These are phyloP conservation scores for Stephania cephalantha DNA, from an alignment of 164 flowering plant genomes.

Conservation along the genomic window DNA sequence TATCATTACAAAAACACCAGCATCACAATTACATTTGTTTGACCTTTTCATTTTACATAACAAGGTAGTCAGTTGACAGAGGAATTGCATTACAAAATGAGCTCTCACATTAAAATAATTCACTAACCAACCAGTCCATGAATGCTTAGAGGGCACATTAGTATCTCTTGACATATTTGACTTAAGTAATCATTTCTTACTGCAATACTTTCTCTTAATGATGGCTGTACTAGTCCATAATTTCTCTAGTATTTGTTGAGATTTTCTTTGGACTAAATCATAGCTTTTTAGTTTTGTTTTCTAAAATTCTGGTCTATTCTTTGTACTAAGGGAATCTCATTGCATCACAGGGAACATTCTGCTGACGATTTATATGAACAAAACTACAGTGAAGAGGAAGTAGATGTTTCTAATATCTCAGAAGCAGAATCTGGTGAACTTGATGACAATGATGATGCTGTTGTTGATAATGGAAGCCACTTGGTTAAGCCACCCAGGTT, in stretches of 20 bases:
- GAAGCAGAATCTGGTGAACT: conserved; percentile 23
- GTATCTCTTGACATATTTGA: neutral
- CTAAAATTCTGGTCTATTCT: neutral
- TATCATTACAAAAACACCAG: no score
- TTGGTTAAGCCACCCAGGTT: conserved; percentile 35
- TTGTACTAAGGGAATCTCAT: neutral
- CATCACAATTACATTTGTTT: no score
- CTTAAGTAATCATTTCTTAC: no score
- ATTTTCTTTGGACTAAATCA: neutral
- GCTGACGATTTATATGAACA: conserved; percentile 17
- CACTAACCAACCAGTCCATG: neutral
- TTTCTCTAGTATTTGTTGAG: neutral
- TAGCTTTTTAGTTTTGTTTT: neutral
- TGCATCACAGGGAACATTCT: conserved; percentile 31
- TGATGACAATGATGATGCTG: neutral
- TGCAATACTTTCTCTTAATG: neutral
- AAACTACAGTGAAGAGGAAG: conserved; percentile 14
- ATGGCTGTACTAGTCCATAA: neutral
- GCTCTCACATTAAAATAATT: neutral
- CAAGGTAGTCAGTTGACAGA: no score
- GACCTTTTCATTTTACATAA: no score
- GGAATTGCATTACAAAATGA: neutral
- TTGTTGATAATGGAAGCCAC: conserved; percentile 14
- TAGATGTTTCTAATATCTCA: conserved; percentile 25
- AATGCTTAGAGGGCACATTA: neutral